Percentiles rank a stretch among this genome's conserved stretches.
These are phyloP conservation scores for Basidiobolus heterosporus DNA, from an alignment of 371 early-diverging fungal genomes.

Conservation along the genomic window DNA sequence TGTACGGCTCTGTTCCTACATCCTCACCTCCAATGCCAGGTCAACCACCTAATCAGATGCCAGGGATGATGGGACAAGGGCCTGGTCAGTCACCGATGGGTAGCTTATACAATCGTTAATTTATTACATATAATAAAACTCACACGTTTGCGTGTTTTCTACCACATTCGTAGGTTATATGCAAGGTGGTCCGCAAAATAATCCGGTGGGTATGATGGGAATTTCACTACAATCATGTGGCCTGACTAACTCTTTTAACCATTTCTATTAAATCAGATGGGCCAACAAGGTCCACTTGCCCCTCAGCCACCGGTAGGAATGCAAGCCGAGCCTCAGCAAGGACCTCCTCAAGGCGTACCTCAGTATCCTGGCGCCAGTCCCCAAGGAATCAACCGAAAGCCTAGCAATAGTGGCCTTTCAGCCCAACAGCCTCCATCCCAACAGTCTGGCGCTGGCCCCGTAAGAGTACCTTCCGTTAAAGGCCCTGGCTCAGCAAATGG, in stretches of 20 bases:
- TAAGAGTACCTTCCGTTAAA: conserved; percentile 5
- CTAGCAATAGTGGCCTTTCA: background rate
- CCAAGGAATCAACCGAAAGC: background rate
- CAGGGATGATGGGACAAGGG: background rate
- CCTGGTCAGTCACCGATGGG: background rate
- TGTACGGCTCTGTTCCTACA: conserved; percentile 1
- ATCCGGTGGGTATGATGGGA: no score
- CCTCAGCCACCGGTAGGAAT: background rate
- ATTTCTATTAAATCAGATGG: no score
- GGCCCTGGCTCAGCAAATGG: conserved; percentile 10
- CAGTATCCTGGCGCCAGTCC: background rate
- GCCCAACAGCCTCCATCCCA: conserved; percentile 1
- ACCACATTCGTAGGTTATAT: background rate
- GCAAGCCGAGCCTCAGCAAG: conserved; percentile 4
- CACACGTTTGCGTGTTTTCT: background rate
- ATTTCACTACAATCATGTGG: no score
- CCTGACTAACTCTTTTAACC: no score
- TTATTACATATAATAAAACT: background rate
- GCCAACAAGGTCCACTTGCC: no score
- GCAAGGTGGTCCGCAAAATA: no score
- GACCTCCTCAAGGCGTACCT: background rate
- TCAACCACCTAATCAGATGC: conserved; percentile 4
- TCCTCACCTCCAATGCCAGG: conserved; percentile 3
- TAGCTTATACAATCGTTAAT: no score
- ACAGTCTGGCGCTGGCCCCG: background rate